These are phyloP conservation scores for Rhodotorula sp. DNA, from an alignment of 1,284 basidiomycete species.

Conservation along the genomic window DNA sequence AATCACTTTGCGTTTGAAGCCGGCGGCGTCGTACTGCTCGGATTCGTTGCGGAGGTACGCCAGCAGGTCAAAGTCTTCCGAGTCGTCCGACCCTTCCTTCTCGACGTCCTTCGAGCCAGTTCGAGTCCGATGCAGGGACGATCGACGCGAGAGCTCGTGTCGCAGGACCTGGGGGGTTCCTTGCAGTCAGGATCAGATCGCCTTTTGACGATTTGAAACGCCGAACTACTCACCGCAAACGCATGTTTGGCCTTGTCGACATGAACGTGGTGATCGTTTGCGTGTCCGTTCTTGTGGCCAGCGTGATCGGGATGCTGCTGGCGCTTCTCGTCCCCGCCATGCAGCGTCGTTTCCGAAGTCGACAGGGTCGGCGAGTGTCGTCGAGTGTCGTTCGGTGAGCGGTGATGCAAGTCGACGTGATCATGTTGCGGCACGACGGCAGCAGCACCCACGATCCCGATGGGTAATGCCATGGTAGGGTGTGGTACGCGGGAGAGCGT, in stretches of 20 bases:
- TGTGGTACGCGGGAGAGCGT: too few relatives aligned
- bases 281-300: too few relatives aligned
- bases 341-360: not conserved
- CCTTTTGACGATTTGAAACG: too few relatives aligned
- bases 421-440: too few relatives aligned
- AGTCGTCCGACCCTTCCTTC: conserved; percentile 27
- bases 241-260: not conserved
- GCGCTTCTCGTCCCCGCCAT: not conserved
- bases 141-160: conserved; percentile 21
- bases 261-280: not conserved
- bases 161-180: conserved; percentile 10
- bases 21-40: conserved; percentile 59
- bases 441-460: too few relatives aligned
- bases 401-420: too few relatives aligned
- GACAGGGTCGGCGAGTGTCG: not conserved
- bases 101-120: conserved; percentile 39
- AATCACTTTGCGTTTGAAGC: conserved; percentile 75
- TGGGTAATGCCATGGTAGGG: too few relatives aligned
- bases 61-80: conserved; percentile 63
- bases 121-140: conserved; percentile 31
- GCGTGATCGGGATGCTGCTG: not conserved
- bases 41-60: conserved; percentile 72
- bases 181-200: not conserved
- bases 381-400: too few relatives aligned
- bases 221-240: not conserved